Conservation (phyloP, 2,329 filamentous ascomycete genomes). For the Alternaria hordeiaustralica region DNA sequence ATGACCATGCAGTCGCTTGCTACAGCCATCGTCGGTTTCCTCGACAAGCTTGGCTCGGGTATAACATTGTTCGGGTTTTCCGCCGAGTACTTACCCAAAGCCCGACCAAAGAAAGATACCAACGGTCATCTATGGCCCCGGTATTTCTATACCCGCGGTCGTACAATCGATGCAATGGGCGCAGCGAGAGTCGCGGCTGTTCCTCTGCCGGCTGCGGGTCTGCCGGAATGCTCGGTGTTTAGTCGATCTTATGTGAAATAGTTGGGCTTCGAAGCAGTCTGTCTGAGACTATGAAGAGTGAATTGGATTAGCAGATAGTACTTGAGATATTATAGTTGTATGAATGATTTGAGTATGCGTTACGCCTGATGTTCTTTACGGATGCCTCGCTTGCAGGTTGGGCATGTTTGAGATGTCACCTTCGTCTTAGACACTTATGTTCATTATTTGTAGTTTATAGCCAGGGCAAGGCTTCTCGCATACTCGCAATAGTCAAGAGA, state of each 20-base stretch:
- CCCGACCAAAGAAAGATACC: not conserved
- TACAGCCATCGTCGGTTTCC: not conserved
- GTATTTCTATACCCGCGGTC: not conserved
- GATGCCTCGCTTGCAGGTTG: not conserved
- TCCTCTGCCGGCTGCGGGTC: not conserved
- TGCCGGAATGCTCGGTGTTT: not conserved
- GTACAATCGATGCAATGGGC: not conserved
- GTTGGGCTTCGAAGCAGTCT: not conserved
- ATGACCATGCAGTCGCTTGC: not conserved
- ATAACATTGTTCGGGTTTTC: not conserved
- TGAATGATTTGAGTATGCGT: not conserved
- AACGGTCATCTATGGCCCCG: not conserved
- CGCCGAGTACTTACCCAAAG: not conserved
- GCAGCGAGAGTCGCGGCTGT: not conserved
- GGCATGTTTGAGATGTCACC: not conserved
- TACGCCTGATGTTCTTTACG: not conserved
- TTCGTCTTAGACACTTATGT: not conserved
- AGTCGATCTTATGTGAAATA: not conserved
- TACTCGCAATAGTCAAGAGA: not conserved
- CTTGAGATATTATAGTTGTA: not conserved
- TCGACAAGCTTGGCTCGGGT: not conserved
- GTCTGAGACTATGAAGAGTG: not conserved
- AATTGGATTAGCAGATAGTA: not conserved
- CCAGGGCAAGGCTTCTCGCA: not conserved
- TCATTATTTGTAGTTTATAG: not conserved